A percentile compares a stretch with the other conserved stretches of the same genome.
phyloP scores from a whole-genome alignment of 2,329 filamentous ascomycete species.

The Metarhizium rileyi region DNA sequence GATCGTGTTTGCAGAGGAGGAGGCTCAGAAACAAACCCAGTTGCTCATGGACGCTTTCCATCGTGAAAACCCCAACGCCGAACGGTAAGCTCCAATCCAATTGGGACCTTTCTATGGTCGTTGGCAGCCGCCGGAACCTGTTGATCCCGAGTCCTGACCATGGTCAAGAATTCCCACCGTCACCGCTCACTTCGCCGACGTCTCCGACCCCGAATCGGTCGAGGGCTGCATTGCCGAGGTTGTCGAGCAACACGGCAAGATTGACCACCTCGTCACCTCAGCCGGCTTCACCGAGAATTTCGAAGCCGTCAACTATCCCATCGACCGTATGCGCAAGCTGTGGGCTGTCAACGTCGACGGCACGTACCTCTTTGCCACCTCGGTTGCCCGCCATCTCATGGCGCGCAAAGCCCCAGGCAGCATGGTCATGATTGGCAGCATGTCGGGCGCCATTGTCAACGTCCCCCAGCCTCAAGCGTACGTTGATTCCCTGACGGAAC shows the following conservation, averaged over 20 bases:
- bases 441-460: slow-evolving; percentile 90
- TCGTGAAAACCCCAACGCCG: slow-evolving; percentile 67
- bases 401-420: slow-evolving; percentile 67
- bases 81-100: slow-evolving; percentile 38
- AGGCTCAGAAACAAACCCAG: slow-evolving; percentile 68
- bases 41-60: slow-evolving; percentile 67
- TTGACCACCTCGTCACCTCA: slow-evolving; percentile 90
- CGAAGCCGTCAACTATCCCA: slow-evolving; percentile 80
- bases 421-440: slow-evolving; percentile 92
- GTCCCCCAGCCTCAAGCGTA: slow-evolving; percentile 83
- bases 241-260: slow-evolving; percentile 55
- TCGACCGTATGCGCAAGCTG: slow-evolving; percentile 84
- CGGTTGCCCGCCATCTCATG: slow-evolving; percentile 82
- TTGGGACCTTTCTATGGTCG: no score
- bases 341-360: slow-evolving; percentile 92
- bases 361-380: slow-evolving; percentile 79
- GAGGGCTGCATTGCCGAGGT: slow-evolving; percentile 59
- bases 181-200: slow-evolving; percentile 84
- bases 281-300: slow-evolving; percentile 96
- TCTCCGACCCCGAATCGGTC: slow-evolving; percentile 71
- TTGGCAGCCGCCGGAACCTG: no score
- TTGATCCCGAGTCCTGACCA: no score
- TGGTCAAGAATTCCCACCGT: slow-evolving; percentile 59
- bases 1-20: slow-evolving; percentile 53
- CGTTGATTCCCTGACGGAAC: slow-evolving; percentile 17